Evolutionary conservation across 2,329 filamentous ascomycete species (phyloP), one percentile per base, ranked within the genome.

Genomic region (Colletotrichum simmondsii): DNA sequence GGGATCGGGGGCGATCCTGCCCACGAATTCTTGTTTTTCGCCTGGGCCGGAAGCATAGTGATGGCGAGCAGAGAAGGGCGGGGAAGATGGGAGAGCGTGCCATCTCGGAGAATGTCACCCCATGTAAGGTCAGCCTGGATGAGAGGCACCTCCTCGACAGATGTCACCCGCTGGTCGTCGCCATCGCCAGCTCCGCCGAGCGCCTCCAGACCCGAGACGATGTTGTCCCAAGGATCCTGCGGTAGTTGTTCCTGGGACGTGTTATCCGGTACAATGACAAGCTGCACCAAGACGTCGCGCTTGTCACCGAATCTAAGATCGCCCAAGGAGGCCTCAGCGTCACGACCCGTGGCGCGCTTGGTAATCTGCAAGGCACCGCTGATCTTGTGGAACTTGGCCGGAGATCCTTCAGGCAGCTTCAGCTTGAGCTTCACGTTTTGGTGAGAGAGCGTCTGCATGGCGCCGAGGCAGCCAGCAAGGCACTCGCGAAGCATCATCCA

Each of bases 401-500:
- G 97, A 3, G 97, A 99, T 24, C 97, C 97, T 84, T 99, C 97
- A 0, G 97, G 97, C 8, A 99, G 86, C 77, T 94, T 94, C 69
- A 99, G 90, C 86, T 97, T 98, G 67, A 99, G 89, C 86, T 97
- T 98, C 70, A 97, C 97, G 79, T 98, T 98, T 81, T 98, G 97
- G 81, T 99, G 97, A n/a, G 97, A 98, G 32, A 95, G 92, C 2
- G 94, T 95, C 82, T 99, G 97, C 80, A 98, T 89, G 16, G 95
- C 92, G 59, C 97, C 97, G 32, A 99, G 86, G 79, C 96, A 98
- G 56, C 97, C 97, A 28, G 95, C 97, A 57, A 98, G 89, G 81
- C 97, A 98, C 82, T 99, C 97, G 32, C 97, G 93, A 46, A 99
- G 89, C 96, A 98, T 99, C 96, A 98, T 98, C 97, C 97, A 99